Base-by-base conservation (phyloP, 306 rosid species). In the Prunus padus region DNA sequence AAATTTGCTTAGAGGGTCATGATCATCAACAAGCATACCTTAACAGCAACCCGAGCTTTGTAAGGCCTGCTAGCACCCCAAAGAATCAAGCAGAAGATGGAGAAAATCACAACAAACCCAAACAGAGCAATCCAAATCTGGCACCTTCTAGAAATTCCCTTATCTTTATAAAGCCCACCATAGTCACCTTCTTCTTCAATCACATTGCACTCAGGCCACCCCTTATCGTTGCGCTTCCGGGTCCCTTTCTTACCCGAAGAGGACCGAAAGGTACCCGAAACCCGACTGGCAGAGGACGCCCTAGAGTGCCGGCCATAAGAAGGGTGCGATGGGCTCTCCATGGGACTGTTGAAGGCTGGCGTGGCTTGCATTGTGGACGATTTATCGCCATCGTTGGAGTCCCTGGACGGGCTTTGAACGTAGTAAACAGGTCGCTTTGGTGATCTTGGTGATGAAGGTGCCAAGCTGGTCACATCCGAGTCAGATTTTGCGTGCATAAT, bases 341-440 rank as follows among this genome's bases (percentile, higher is more conserved):
- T 75, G 14, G 98, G 97, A 64, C 91, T 88, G 56, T 82, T 80
- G 72, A 46, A 78, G 25, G 84, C 88, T 6, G 86, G 91, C 50
- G 90, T 81, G 49, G 87, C 85, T 11, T 88, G 97, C 81, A 80
- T 61, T 5, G 85, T 57, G 5, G 86, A 86, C 0, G 89, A 86
- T 57, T 93, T 93, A 62, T 91, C 92, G 30, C 94, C 96, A 78
- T 89, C 97, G 81, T 89, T 84, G 30, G 98, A 94, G 31, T 94
- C 96, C 30, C 88, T 69, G 0, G 95, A 88, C 0, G 98, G 98
- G 76, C 97, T 90, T 62, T 90, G 90, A 15, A 91, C 93, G 71
- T 80, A 89, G 81, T 91, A 94, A 28, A 71, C 84, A 2, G 87
- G 76, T 23, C 86, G 87, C 65, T 94, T 94, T 11, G 94, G 94